These are phyloP conservation scores for Coffea eugenioides DNA, from an alignment of 257 asterid genomes.

Conservation along the genomic window DNA sequence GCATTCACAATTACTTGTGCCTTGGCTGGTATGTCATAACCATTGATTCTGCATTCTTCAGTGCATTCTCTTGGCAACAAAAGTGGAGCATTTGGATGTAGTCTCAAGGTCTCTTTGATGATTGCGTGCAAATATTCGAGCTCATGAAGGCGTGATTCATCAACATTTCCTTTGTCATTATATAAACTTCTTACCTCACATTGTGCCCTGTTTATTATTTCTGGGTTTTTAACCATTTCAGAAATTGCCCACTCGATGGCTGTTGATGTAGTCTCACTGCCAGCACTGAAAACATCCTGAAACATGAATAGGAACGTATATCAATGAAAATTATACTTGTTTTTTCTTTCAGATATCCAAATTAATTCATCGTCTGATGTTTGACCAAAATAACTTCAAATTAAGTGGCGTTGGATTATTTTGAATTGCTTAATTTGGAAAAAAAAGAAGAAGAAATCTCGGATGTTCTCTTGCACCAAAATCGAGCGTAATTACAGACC, in stretches of 20 bases:
- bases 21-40: slow-evolving; percentile 25
- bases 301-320: background rate
- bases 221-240: slow-evolving; percentile 26
- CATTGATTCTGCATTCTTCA: slow-evolving; percentile 4
- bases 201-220: slow-evolving; percentile 19
- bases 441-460: no score
- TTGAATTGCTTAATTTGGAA: no score
- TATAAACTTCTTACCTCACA: slow-evolving; percentile 11
- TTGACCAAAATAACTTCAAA: no score
- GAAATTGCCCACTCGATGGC: slow-evolving; percentile 29
- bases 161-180: slow-evolving; percentile 6
- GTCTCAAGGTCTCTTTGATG: slow-evolving; percentile 3
- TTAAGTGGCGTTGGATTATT: no score
- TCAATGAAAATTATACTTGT: no score
- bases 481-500: no score
- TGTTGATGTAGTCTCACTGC: slow-evolving; percentile 18
- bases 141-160: slow-evolving; percentile 20
- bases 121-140: slow-evolving; percentile 10
- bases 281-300: slow-evolving; percentile 6
- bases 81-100: slow-evolving; percentile 4
- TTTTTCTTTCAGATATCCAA: no score
- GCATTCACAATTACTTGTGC: slow-evolving; percentile 27
- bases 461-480: no score
- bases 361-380: no score
- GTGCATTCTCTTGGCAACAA: background rate